Evolutionary conservation across 2,329 filamentous ascomycete species (phyloP).

Genomic region (Phaeosphaeriaceae sp.): DNA sequence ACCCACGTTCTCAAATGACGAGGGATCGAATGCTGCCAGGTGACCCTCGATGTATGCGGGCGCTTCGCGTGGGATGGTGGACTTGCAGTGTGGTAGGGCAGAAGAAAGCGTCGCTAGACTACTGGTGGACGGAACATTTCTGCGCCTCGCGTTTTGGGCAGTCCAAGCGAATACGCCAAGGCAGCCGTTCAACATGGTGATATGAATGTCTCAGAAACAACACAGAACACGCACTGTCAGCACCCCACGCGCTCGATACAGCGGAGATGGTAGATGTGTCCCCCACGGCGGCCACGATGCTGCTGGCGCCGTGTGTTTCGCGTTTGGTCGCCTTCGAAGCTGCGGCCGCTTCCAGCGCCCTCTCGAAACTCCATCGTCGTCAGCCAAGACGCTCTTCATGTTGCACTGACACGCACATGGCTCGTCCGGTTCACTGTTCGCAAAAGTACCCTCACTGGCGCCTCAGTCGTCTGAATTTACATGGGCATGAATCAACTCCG

Average conservation of each 20-base stretch:
- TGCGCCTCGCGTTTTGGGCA: constrained; percentile 12
- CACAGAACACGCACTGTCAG: constrained; percentile 11
- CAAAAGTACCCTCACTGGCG: constrained; percentile 8
- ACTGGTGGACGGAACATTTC: constrained; percentile 1
- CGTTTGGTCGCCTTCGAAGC: constrained; percentile 13
- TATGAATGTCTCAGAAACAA: constrained; percentile 25
- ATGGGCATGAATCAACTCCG: constrained; percentile 10
- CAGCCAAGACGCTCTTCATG: constrained; percentile 37
- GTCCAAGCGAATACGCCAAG: constrained; percentile 29
- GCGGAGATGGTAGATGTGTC: constrained; percentile 7
- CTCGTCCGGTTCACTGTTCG: not conserved
- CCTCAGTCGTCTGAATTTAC: constrained; percentile 16
- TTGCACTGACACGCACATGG: constrained; percentile 10
- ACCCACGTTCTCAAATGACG: constrained; percentile 2
- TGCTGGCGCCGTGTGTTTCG: constrained; percentile 18
- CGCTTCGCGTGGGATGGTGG: constrained; percentile 13
- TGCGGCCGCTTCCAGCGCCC: constrained; percentile 9
- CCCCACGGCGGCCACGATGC: constrained; percentile 12
- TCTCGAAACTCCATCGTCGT: constrained; percentile 26
- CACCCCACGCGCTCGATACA: constrained; percentile 19
- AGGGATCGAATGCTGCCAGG: constrained; percentile 15
- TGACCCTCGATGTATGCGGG: constrained; percentile 22
- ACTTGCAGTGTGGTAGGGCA: not conserved
- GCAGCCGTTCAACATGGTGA: constrained; percentile 8
- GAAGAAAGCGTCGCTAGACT: not conserved